Conservation (phyloP, 345 rosid genomes). For the Noccaea caerulescens region DNA sequence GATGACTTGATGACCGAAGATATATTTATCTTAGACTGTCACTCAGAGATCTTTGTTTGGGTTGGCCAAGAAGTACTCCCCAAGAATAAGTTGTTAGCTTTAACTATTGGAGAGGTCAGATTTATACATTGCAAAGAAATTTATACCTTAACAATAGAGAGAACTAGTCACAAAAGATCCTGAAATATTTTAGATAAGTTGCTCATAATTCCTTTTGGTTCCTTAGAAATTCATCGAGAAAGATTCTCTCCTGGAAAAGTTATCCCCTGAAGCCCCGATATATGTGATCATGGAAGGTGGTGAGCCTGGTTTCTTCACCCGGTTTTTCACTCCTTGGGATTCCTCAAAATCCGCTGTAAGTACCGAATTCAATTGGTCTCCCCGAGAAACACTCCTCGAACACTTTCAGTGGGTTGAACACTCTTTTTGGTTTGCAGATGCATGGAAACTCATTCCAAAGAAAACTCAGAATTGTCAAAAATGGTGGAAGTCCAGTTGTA, state of each 20-base stretch:
- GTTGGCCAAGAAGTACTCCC: slow-evolving; percentile 87
- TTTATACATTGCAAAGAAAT: slow-evolving; percentile 9
- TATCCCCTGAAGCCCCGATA: slow-evolving; percentile 75
- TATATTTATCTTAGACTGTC: slow-evolving; percentile 82
- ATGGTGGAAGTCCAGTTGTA: slow-evolving; percentile 67
- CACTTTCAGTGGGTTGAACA: slow-evolving; percentile 11
- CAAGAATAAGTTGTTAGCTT: slow-evolving; percentile 68
- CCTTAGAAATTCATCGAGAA: slow-evolving; percentile 78
- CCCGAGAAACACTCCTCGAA: background rate
- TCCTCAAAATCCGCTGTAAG: slow-evolving; percentile 78
- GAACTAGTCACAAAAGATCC: background rate
- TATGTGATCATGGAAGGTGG: slow-evolving; percentile 85
- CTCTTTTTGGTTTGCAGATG: slow-evolving; percentile 61
- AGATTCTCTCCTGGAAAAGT: slow-evolving; percentile 75
- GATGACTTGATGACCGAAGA: slow-evolving; percentile 99
- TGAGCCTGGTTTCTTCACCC: slow-evolving; percentile 92
- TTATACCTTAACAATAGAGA: background rate
- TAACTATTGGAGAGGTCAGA: slow-evolving; percentile 84
- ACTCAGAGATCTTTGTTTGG: slow-evolving; percentile 90
- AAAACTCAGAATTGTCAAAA: slow-evolving; percentile 78
- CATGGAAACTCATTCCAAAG: slow-evolving; percentile 97
- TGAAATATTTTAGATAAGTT: slow-evolving; percentile 14
- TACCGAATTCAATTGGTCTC: background rate
- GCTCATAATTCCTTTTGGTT: slow-evolving; percentile 30
- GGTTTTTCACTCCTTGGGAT: slow-evolving; percentile 88